These are phyloP conservation scores for Dovyalis caffra DNA, from an alignment of 345 rosid genomes.

Conservation along the genomic window DNA sequence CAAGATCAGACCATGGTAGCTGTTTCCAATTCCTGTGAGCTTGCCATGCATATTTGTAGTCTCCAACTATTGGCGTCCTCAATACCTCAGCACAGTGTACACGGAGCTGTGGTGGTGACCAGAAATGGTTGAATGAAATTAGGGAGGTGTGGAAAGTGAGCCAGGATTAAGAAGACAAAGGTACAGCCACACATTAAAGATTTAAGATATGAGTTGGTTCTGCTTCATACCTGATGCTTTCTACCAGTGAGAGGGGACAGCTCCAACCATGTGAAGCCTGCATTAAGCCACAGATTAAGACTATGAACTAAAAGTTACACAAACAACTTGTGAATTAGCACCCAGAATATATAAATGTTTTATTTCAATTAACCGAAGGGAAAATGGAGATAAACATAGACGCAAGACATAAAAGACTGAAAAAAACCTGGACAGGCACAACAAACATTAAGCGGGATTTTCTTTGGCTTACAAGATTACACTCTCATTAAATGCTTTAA, in stretches of 20 bases:
- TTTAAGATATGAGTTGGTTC: not conserved
- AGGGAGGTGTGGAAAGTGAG: not conserved
- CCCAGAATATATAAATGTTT: not conserved
- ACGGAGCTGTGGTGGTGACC: slow-evolving; percentile 54
- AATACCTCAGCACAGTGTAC: slow-evolving; percentile 94
- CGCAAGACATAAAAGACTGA: not conserved
- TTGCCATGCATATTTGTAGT: slow-evolving; percentile 90
- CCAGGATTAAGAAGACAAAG: slow-evolving; percentile 1
- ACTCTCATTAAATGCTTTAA: not conserved
- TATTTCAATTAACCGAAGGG: not conserved
- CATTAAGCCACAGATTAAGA: slow-evolving; percentile 14
- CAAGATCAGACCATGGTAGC: slow-evolving; percentile 22
- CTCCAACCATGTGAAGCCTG: slow-evolving; percentile 93
- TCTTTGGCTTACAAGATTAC: not conserved
- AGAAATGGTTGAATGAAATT: slow-evolving; percentile 3
- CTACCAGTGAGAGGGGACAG: slow-evolving; percentile 87
- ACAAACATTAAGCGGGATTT: not conserved
- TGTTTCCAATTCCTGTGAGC: slow-evolving; percentile 55
- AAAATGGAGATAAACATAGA: not conserved
- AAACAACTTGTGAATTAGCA: not conserved
- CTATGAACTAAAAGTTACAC: not conserved
- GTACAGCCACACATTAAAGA: not conserved
- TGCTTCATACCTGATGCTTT: slow-evolving; percentile 77
- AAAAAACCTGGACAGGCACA: not conserved
- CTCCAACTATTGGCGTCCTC: slow-evolving; percentile 94